Evolutionary conservation across 805 yeast genomes (phyloP), one percentile per base, ranked within the genome.

Genomic region (Candida methanosorbosa): DNA sequence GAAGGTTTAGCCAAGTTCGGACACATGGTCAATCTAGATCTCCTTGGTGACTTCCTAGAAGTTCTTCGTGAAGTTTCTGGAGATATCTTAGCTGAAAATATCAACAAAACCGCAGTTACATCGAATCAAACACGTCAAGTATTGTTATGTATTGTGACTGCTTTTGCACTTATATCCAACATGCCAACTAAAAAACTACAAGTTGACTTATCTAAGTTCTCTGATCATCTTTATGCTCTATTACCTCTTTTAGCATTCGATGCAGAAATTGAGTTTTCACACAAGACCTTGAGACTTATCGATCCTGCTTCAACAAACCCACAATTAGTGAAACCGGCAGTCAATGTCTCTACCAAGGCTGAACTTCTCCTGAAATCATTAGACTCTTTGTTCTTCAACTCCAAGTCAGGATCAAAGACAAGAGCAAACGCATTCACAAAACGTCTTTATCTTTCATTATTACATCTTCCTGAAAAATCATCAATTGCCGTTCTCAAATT

Each of bases 1-100:
- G 97, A 92, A 61, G 97, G 97, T 3, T 61, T 92, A 37, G 83
- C 97, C 1, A 75, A 76, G 50, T 87, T 80, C 52, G 95, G 97
- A 2, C 92, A 81, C 49, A 78, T 88, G 78, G 87, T 94, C 18
- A 92, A 92, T 52, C 76, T 90, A 38, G 97, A 92, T 44, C 65
- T 92, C 30, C 70, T 92, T 45, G 97, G 97, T 18, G 98, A 92
- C 54, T 78, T 92, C 58, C 65, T 92, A 34, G 94, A 81, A 52
- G 95, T 88, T 7, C 68, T 92, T 56, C 70, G 88, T 45, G 97
- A 92, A 56, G 72, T 88, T 18, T 74, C 86, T 18, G 57, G 50
- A 26, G 83, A 72, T 37, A 52, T 49, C 34, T 60, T 59, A 43
- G 58, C 63, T 27, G 66, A 64, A 15, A 47, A 65, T n/a, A 62